phyloP scores from a whole-genome alignment of 1,139 yeast genomes.

The Torulaspora globosa region DNA sequence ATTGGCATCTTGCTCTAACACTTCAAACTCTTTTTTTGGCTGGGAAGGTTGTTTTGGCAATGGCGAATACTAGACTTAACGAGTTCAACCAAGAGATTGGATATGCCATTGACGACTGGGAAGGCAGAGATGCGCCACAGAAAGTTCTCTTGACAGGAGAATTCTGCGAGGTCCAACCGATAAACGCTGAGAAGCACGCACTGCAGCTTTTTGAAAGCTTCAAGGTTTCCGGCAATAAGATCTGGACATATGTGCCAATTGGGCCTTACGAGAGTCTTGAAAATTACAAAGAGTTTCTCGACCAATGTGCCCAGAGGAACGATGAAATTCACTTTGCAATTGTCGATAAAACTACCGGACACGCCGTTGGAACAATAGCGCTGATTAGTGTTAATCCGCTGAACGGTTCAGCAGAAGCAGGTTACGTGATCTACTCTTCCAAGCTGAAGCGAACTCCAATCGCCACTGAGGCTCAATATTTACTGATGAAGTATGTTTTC shows the following conservation, averaged over 20 bases:
- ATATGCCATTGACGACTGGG: slow-evolving; percentile 14
- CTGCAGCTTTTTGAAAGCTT: slow-evolving; percentile 14
- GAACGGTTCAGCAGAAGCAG: slow-evolving; percentile 33
- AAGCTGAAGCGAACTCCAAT: slow-evolving; percentile 30
- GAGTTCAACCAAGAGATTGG: slow-evolving; percentile 14
- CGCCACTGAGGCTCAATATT: slow-evolving; percentile 36
- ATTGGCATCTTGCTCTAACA: neutral
- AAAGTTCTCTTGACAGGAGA: slow-evolving; percentile 13
- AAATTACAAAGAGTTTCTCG: slow-evolving; percentile 3
- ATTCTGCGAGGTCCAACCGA: slow-evolving; percentile 18
- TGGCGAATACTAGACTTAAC: slow-evolving; percentile 3
- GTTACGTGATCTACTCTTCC: slow-evolving; percentile 31
- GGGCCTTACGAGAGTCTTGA: slow-evolving; percentile 16
- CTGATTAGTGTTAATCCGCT: slow-evolving; percentile 29
- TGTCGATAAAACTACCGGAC: slow-evolving; percentile 19
- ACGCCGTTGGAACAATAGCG: slow-evolving; percentile 32
- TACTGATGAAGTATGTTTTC: slow-evolving; percentile 33
- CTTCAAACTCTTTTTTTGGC: neutral
- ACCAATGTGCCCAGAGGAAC: slow-evolving; percentile 1
- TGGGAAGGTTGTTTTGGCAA: neutral
- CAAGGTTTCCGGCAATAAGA: slow-evolving; percentile 6
- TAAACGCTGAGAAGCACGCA: slow-evolving; percentile 16
- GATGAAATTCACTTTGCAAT: slow-evolving; percentile 24
- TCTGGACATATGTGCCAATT: slow-evolving; percentile 21
- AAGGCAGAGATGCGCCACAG: slow-evolving; percentile 13